Percentiles rank a stretch among this genome's conserved stretches.
phyloP scores from a whole-genome alignment of 2,329 filamentous ascomycete species.

The Apiospora sp. region DNA sequence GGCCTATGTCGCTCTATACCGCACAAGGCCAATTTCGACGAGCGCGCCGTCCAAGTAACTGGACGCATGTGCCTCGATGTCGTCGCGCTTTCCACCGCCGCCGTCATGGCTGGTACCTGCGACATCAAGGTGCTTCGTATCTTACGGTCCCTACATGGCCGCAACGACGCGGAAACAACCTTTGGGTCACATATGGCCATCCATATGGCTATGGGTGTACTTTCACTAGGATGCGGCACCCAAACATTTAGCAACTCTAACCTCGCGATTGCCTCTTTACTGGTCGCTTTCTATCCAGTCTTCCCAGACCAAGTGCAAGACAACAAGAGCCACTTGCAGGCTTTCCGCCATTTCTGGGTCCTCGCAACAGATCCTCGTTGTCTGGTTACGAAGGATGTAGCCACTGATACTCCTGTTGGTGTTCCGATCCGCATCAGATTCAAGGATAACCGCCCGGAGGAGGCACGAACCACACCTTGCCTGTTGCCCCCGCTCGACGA shows the following conservation, averaged over 20 bases:
- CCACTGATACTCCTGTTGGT: slow-evolving; percentile 80
- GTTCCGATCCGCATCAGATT: slow-evolving; percentile 74
- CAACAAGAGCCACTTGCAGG: slow-evolving; percentile 93
- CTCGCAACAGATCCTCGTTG: slow-evolving; percentile 90
- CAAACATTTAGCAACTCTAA: slow-evolving; percentile 91
- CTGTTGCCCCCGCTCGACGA: slow-evolving; percentile 70
- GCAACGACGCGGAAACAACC: slow-evolving; percentile 81
- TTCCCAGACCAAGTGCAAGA: slow-evolving; percentile 91
- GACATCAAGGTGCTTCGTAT: slow-evolving; percentile 86
- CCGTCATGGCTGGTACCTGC: slow-evolving; percentile 95
- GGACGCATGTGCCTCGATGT: slow-evolving; percentile 92
- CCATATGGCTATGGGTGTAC: slow-evolving; percentile 87
- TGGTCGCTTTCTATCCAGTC: slow-evolving; percentile 93
- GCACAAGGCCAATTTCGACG: slow-evolving; percentile 72
- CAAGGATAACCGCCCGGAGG: slow-evolving; percentile 40
- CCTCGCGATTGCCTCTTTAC: slow-evolving; percentile 82
- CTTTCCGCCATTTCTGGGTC: slow-evolving; percentile 97
- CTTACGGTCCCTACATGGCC: slow-evolving; percentile 85
- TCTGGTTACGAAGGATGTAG: slow-evolving; percentile 85
- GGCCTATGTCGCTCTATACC: slow-evolving; percentile 66
- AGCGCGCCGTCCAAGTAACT: slow-evolving; percentile 81
- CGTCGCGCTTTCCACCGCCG: slow-evolving; percentile 80
- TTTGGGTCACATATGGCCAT: slow-evolving; percentile 95
- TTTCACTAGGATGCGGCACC: slow-evolving; percentile 93
- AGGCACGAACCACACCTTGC: slow-evolving; percentile 61